Conservation (phyloP, 176 grass and related monocot genomes). For the Typha latifolia region DNA sequence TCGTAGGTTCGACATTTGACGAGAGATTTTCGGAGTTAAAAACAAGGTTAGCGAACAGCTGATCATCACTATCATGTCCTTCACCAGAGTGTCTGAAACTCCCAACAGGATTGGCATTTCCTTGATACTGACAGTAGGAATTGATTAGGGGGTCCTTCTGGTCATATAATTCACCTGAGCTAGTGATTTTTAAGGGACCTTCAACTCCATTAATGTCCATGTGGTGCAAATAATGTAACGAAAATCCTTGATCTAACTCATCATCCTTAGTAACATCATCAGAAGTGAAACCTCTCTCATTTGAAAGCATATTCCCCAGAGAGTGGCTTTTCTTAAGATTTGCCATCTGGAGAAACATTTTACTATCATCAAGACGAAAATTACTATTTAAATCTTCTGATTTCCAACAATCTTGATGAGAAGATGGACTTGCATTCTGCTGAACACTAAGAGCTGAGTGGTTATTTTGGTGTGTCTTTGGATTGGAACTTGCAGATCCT, state of each 20-base stretch:
- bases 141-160: too few relatives aligned
- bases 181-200: conserved; percentile 4
- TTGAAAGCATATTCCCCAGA: conserved; percentile 44
- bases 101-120: not conserved
- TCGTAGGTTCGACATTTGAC: conserved; percentile 22
- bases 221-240: conserved; percentile 14
- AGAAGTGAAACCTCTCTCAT: conserved; percentile 24
- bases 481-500: conserved; percentile 20
- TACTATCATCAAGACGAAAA: conserved; percentile 30
- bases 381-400: conserved; percentile 44
- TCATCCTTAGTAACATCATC: conserved; percentile 22
- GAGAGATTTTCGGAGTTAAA: conserved; percentile 20
- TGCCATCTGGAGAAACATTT: conserved; percentile 1
- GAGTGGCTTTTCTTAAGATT: conserved; percentile 51
- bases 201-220: conserved; percentile 18
- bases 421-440: conserved; percentile 22
- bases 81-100: too few relatives aligned
- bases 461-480: conserved; percentile 27
- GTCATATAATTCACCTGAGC: not conserved
- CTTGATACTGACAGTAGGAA: conserved; percentile 5
- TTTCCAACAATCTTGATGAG: conserved; percentile 53
- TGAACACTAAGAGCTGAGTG: conserved; percentile 27
- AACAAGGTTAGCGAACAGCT: conserved; percentile 22
- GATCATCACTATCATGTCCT: conserved; percentile 9
- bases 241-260: conserved; percentile 11